A percentile compares a stretch with the other conserved stretches of the same genome.
Conservation (phyloP, 1,139 yeast genomes). For the Zygoascus sp. region DNA sequence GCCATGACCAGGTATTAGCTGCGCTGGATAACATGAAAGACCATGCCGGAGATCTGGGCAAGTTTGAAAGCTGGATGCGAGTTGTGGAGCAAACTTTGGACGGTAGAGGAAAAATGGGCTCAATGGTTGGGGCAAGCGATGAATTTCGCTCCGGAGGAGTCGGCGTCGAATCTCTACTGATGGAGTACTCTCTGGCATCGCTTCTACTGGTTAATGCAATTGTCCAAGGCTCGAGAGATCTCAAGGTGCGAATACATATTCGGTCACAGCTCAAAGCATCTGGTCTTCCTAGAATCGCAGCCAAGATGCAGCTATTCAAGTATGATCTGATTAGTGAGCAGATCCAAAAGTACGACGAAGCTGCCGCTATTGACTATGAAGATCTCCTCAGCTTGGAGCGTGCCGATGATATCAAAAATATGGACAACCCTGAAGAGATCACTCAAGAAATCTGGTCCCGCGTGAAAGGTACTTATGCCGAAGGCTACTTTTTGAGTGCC, state of each 20-base stretch:
- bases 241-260: conserved; percentile 64
- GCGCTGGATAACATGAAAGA: conserved; percentile 61
- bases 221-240: conserved; percentile 57
- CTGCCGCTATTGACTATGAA: conserved; percentile 66
- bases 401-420: conserved; percentile 44
- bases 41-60: conserved; percentile 55
- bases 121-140: conserved; percentile 90
- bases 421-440: conserved; percentile 66
- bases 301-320: conserved; percentile 56
- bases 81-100: conserved; percentile 70
- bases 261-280: conserved; percentile 75
- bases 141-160: conserved; percentile 64
- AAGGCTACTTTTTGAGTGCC: conserved; percentile 64
- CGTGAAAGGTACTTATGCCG: conserved; percentile 65
- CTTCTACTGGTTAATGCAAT: conserved; percentile 72
- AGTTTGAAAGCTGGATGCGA: conserved; percentile 83
- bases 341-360: conserved; percentile 58
- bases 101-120: conserved; percentile 86
- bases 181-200: conserved; percentile 77
- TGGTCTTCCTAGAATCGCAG: conserved; percentile 63
- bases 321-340: conserved; percentile 63
- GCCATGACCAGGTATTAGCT: conserved; percentile 49
- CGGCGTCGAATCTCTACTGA: conserved; percentile 62
- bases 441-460: conserved; percentile 65
- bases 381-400: conserved; percentile 58